Conservation (phyloP, 371 early-diverging fungal species). For the Mucor saturninus region DNA sequence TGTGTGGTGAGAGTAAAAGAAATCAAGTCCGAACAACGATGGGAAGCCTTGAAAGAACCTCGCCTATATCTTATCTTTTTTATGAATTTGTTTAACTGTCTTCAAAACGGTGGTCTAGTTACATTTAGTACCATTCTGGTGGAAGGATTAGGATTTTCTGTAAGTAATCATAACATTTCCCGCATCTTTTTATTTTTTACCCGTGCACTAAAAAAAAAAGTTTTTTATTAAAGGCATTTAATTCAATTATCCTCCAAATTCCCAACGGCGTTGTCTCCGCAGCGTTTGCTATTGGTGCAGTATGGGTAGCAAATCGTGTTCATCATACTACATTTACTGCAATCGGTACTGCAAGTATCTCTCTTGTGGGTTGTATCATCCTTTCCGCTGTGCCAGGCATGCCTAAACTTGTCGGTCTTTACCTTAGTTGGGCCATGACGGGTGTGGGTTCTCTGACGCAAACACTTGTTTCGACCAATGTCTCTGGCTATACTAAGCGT, state of each 20-base stretch:
- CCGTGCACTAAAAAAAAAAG: not conserved
- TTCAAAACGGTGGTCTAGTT: conserved; percentile 43
- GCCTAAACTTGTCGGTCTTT: conserved; percentile 29
- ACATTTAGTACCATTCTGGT: conserved; percentile 42
- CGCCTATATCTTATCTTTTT: conserved; percentile 33
- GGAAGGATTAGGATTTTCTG: conserved; percentile 40
- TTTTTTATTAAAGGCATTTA: conserved; percentile 17
- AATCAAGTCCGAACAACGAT: conserved; percentile 31
- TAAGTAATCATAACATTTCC: conserved; percentile 14
- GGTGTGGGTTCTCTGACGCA: conserved; percentile 18
- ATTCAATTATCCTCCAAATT: conserved; percentile 34
- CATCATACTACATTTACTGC: conserved; percentile 14
- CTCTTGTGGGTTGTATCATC: conserved; percentile 27
- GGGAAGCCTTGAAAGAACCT: conserved; percentile 42
- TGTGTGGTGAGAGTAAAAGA: conserved; percentile 31
- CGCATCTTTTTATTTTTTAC: not conserved
- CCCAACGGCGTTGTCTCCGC: conserved; percentile 30
- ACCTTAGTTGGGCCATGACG: conserved; percentile 30
- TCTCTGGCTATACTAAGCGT: conserved; percentile 34
- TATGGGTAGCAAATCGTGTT: conserved; percentile 10
- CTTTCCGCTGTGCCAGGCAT: conserved; percentile 21
- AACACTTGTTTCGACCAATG: conserved; percentile 28
- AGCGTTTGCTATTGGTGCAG: conserved; percentile 15
- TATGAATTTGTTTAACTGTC: conserved; percentile 21
- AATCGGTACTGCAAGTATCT: conserved; percentile 2